Base-by-base conservation (phyloP, 2,329 filamentous ascomycete genomes). In the Alternaria tenuissima region DNA sequence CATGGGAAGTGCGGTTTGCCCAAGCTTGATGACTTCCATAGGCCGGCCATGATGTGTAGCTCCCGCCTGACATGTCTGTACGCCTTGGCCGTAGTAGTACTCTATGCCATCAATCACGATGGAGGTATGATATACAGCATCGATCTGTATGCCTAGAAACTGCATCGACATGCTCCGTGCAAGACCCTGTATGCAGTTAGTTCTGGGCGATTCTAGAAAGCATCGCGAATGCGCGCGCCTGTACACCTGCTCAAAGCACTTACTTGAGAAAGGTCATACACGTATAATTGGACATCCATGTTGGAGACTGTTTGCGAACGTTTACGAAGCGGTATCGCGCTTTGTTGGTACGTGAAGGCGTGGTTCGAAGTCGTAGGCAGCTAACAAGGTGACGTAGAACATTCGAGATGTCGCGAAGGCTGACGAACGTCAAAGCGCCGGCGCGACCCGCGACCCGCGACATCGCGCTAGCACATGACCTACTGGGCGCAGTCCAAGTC, bases 121-220 rank as follows among this genome's bases (percentile, higher is more conserved):
- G 0, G 94, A 92, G 0, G 95, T 98, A 78, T 99, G 95, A 70
- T 98, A 98, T 54, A 99, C 88, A 55, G 95, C 95, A 78, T 98
- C 94, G 51, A 97, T 92, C 53, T 90, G 88, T 1, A 84, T 86
- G 2, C 89, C 89, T 5, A 90, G 85, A 46, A 91, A 81, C 48
- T 85, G 80, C 51, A 75, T 76, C 12, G 86, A 88, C 76, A 88
- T 86, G 34, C 67, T 66, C 28, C 85, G 80, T 52, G 86, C 86
- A 66, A 88, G 81, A 68, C 85, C 85, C 84, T 87, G 22, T 3
- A 36, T 43, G 42, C 30, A 22, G 48, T 72, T 18, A 53, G 51
- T n/a, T 16, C 16, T 2, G 38, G 7, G 8, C 14, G 36, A n/a
- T 9, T 24, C 22, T 18, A 1, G 11, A 20, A 28, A 5, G 16